These are phyloP conservation scores for Glutinoglossum americanum DNA, from an alignment of 495 filamentous ascomycete species.

Conservation along the genomic window DNA sequence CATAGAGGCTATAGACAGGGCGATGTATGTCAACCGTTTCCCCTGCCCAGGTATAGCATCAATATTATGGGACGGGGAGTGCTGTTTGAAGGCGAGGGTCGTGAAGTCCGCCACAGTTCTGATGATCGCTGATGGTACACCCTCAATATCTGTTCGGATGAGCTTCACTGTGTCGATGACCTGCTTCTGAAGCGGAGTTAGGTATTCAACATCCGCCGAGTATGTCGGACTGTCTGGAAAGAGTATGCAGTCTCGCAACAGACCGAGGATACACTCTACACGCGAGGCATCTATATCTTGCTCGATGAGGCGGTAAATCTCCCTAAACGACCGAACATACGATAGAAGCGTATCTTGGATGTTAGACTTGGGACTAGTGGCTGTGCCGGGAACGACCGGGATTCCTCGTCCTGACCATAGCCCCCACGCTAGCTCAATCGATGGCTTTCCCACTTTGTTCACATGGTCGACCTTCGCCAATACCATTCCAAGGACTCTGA, in stretches of 20 bases:
- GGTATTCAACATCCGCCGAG: conserved; percentile 61
- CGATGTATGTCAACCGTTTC: conserved; percentile 48
- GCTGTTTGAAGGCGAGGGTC: conserved; percentile 36
- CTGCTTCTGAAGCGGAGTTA: conserved; percentile 55
- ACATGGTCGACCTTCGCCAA: conserved; percentile 30
- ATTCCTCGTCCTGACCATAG: conserved; percentile 43
- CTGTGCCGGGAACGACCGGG: conserved; percentile 29
- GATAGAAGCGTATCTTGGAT: conserved; percentile 63
- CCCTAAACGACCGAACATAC: conserved; percentile 53
- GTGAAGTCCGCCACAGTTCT: conserved; percentile 44
- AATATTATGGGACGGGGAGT: conserved; percentile 14
- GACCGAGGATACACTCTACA: conserved; percentile 29
- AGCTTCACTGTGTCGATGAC: conserved; percentile 51
- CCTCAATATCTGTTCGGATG: conserved; percentile 44
- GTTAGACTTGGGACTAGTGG: conserved; percentile 18
- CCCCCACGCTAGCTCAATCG: conserved; percentile 43
- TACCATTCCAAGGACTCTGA: conserved; percentile 42
- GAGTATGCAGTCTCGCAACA: conserved; percentile 36
- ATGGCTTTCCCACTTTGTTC: conserved; percentile 29
- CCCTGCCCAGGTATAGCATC: conserved; percentile 15
- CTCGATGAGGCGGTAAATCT: conserved; percentile 63
- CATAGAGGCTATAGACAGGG: conserved; percentile 63
- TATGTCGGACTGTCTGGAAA: conserved; percentile 58
- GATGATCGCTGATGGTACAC: conserved; percentile 45
- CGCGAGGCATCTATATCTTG: conserved; percentile 34